These are phyloP conservation scores for Mycena floridula DNA, from an alignment of 768 basidiomycete genomes.

Conservation along the genomic window DNA sequence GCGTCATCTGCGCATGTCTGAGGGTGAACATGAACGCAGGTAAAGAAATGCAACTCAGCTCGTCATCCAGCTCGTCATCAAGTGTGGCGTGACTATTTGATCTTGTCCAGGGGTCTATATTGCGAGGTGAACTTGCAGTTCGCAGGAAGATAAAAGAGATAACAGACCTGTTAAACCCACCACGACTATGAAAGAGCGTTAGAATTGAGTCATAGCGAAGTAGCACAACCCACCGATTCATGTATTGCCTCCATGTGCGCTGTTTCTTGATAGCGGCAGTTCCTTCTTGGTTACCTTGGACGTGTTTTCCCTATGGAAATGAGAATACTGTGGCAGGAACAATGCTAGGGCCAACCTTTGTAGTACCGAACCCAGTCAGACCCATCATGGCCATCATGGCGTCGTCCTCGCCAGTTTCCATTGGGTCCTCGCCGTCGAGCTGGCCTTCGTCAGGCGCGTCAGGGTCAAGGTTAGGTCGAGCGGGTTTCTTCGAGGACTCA, in stretches of 20 bases:
- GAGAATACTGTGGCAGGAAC: background rate
- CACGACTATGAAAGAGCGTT: constrained; percentile 43
- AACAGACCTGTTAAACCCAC: constrained; percentile 75
- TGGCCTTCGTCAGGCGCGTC: constrained; percentile 29
- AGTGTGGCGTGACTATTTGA: constrained; percentile 51
- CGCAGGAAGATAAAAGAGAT: constrained; percentile 1
- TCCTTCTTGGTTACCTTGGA: constrained; percentile 80
- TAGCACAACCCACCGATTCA: constrained; percentile 72
- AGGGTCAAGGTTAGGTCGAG: constrained; percentile 32
- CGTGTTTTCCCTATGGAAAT: constrained; percentile 59
- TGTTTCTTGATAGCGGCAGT: constrained; percentile 65
- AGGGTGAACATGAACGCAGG: too few relatives aligned
- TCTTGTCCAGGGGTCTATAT: constrained; percentile 85
- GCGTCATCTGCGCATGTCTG: too few relatives aligned
- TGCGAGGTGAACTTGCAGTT: background rate
- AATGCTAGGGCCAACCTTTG: constrained; percentile 61
- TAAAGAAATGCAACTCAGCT: too few relatives aligned
- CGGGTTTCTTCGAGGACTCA: too few relatives aligned
- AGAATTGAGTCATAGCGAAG: constrained; percentile 8
- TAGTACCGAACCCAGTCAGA: constrained; percentile 77
- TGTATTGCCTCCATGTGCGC: constrained; percentile 95
- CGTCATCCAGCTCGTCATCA: too few relatives aligned
- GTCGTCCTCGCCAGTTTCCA: constrained; percentile 55
- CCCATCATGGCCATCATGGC: constrained; percentile 93
- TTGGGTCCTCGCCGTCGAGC: constrained; percentile 40